These are phyloP conservation scores for Scutellaria baicalensis DNA, from an alignment of 257 asterid genomes.

Conservation along the genomic window DNA sequence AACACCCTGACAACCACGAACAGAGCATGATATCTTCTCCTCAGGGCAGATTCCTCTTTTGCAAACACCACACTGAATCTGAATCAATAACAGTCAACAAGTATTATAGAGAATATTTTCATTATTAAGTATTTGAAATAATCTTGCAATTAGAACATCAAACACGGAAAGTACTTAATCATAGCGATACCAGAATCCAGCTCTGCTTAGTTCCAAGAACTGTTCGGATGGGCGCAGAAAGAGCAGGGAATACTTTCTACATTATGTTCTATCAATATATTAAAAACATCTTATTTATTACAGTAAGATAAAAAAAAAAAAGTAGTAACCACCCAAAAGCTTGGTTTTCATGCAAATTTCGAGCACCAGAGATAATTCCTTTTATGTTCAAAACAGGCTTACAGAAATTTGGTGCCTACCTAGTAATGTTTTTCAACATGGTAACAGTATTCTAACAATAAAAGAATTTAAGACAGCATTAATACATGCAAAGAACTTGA, in stretches of 20 bases:
- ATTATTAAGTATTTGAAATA: not conserved
- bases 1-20: constrained; percentile 52
- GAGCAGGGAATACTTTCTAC: not conserved
- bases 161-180: not conserved
- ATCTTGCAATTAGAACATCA: not conserved
- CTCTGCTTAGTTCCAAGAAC: not conserved
- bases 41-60: constrained; percentile 37
- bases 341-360: not conserved
- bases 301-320: not conserved
- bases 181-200: not conserved
- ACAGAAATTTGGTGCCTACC: not conserved
- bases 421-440: not conserved
- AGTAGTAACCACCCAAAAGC: not conserved
- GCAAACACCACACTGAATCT: constrained; percentile 73
- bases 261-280: not conserved
- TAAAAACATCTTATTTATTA: not conserved
- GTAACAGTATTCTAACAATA: not conserved
- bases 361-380: not conserved
- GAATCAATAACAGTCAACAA: constrained; percentile 18
- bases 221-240: not conserved
- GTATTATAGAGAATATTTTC: not conserved
- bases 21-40: constrained; percentile 51
- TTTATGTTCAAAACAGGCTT: not conserved
- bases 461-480: not conserved
- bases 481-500: not conserved